These are phyloP conservation scores for Neonectria coccinea DNA, from an alignment of 2,329 filamentous ascomycete genomes.

Conservation along the genomic window DNA sequence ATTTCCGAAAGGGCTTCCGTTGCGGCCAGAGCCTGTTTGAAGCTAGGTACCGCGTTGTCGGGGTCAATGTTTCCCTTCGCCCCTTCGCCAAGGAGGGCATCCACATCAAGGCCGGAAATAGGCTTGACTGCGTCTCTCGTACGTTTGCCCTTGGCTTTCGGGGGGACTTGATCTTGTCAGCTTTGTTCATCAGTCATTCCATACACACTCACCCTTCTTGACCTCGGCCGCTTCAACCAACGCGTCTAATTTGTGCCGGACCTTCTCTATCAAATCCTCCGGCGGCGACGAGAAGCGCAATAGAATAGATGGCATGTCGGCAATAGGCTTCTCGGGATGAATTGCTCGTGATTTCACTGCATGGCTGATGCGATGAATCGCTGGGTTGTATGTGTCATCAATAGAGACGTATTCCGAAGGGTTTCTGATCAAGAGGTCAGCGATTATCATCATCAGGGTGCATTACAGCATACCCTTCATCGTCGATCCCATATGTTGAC, in stretches of 20 bases:
- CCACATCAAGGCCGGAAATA: constrained; percentile 89
- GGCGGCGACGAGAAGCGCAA: constrained; percentile 81
- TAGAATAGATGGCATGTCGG: constrained; percentile 72
- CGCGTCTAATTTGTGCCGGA: constrained; percentile 67
- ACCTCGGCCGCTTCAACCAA: constrained; percentile 80
- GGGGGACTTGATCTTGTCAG: constrained; percentile 69
- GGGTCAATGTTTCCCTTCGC: constrained; percentile 60
- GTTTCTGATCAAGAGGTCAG: constrained; percentile 50
- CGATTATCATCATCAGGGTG: not conserved
- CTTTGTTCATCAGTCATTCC: not conserved
- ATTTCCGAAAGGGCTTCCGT: constrained; percentile 72
- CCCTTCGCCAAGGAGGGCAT: constrained; percentile 77
- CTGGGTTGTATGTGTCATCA: constrained; percentile 85
- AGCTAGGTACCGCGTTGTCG: constrained; percentile 88
- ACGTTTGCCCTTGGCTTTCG: constrained; percentile 80
- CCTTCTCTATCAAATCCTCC: constrained; percentile 70
- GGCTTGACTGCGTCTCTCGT: constrained; percentile 80
- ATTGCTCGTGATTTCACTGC: constrained; percentile 86
- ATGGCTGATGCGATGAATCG: constrained; percentile 89
- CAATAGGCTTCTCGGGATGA: constrained; percentile 73
- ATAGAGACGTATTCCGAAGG: constrained; percentile 77
- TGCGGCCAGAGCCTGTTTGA: constrained; percentile 80
- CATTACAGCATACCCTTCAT: constrained; percentile 71
- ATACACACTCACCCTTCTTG: constrained; percentile 75
- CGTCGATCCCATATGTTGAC: constrained; percentile 75